Conservation (phyloP, 176 grass and related monocot genomes). For the Lolium multiflorum region DNA sequence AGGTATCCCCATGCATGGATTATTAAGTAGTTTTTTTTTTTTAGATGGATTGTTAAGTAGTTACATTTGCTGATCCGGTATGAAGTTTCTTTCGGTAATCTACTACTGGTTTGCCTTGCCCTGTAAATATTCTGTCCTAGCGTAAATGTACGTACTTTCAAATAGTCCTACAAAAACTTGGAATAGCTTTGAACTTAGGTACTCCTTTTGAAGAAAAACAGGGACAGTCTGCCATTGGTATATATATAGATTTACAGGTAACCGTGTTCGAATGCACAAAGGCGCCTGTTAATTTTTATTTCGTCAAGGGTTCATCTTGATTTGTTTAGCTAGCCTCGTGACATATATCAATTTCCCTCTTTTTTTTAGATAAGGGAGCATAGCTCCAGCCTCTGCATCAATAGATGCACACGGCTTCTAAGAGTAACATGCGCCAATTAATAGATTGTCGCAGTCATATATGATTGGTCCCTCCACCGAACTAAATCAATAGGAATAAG, state of each 20-base stretch:
- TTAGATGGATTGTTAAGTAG: slow-evolving; percentile 11
- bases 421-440: too few relatives aligned
- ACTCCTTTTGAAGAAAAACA: background rate
- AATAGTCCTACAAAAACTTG: background rate
- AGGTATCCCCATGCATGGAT: slow-evolving; percentile 26
- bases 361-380: too few relatives aligned
- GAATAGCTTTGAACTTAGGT: background rate
- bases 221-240: background rate
- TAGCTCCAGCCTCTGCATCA: too few relatives aligned
- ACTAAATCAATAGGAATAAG: too few relatives aligned
- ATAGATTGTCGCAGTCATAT: too few relatives aligned
- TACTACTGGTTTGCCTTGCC: background rate
- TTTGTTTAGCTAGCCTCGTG: background rate
- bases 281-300: background rate
- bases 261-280: background rate
- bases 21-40: background rate
- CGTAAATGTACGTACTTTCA: background rate
- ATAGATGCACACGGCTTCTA: too few relatives aligned
- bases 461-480: too few relatives aligned
- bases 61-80: background rate
- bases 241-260: background rate
- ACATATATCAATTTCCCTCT: background rate
- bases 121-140: slow-evolving; percentile 28
- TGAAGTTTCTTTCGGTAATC: slow-evolving; percentile 28
- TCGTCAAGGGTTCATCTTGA: background rate